phyloP scores from a whole-genome alignment of 2,329 filamentous ascomycete genomes.

The Thelonectria blattea region DNA sequence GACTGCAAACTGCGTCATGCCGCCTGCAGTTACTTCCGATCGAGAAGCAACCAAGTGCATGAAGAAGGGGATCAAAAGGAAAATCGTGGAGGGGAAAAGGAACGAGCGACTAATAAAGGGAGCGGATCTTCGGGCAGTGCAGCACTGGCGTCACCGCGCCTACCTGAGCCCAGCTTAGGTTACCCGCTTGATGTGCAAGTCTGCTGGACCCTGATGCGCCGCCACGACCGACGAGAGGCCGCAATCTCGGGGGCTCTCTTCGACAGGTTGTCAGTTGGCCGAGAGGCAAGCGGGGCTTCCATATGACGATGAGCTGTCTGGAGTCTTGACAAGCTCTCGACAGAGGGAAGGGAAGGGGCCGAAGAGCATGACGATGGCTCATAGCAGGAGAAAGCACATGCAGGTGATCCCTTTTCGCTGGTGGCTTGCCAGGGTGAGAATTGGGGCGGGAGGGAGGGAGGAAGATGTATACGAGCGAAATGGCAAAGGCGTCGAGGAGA shows the following conservation, averaged over 20 bases:
- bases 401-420: no score
- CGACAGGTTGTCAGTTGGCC: neutral
- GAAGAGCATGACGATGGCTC: neutral
- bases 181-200: neutral
- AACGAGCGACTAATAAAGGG: slow-evolving; percentile 11
- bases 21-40: slow-evolving; percentile 10
- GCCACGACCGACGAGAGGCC: neutral
- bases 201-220: slow-evolving; percentile 3
- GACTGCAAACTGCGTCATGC: slow-evolving; percentile 11
- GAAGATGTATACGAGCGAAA: no score
- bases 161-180: slow-evolving; percentile 1
- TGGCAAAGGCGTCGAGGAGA: neutral
- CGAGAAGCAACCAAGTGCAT: slow-evolving; percentile 3
- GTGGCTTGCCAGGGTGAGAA: neutral
- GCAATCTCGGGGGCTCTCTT: slow-evolving; percentile 11
- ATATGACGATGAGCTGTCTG: neutral
- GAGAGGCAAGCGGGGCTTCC: neutral
- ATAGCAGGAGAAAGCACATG: no score
- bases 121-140: slow-evolving; percentile 17
- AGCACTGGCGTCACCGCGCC: slow-evolving; percentile 26
- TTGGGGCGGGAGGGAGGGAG: neutral
- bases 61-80: slow-evolving; percentile 1
- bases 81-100: slow-evolving; percentile 6
- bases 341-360: neutral
- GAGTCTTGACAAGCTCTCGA: neutral